Evolutionary conservation across 305 asterid species (phyloP).

Genomic region (Rubia balearica): DNA sequence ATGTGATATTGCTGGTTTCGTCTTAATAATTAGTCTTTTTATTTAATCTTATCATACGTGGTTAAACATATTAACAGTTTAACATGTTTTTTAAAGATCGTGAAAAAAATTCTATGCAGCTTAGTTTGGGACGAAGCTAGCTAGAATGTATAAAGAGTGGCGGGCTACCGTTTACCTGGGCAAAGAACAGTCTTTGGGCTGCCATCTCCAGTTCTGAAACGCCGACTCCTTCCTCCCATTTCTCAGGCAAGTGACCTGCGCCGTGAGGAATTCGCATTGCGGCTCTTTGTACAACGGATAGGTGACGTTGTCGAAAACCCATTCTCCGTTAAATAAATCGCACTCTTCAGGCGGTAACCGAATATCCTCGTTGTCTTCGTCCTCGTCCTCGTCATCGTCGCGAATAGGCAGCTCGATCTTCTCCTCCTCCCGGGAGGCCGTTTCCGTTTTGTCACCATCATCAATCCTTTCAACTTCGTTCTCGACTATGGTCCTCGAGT

Average conservation of each 20-base stretch:
- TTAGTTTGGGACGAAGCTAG: too few species aligned
- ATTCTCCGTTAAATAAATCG: slow-evolving; percentile 58
- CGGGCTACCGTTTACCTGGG: slow-evolving; percentile 42
- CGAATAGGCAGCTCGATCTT: slow-evolving; percentile 26
- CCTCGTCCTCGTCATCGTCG: slow-evolving; percentile 21
- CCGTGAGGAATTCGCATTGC: slow-evolving; percentile 69
- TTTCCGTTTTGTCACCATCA: slow-evolving; percentile 19
- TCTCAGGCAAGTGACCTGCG: slow-evolving; percentile 69
- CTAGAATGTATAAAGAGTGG: too few species aligned
- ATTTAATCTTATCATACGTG: too few species aligned
- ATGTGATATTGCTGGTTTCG: too few species aligned
- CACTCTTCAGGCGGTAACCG: slow-evolving; percentile 65
- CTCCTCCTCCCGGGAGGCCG: slow-evolving; percentile 1
- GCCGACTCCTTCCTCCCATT: slow-evolving; percentile 52
- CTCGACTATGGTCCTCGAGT: slow-evolving; percentile 55
- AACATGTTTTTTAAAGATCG: too few species aligned
- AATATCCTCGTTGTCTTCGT: slow-evolving; percentile 33
- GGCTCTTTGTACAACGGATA: slow-evolving; percentile 73
- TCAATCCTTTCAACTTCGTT: slow-evolving; percentile 28
- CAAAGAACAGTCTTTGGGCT: slow-evolving; percentile 62
- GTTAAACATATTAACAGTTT: too few species aligned
- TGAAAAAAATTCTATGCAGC: too few species aligned
- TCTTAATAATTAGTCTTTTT: too few species aligned
- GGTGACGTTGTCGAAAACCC: slow-evolving; percentile 62
- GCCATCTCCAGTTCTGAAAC: slow-evolving; percentile 83